A percentile compares a stretch with the other conserved stretches of the same genome.
Evolutionary conservation across 371 early-diverging fungal genomes (phyloP).

Genomic region (Mortierella polycephala): DNA sequence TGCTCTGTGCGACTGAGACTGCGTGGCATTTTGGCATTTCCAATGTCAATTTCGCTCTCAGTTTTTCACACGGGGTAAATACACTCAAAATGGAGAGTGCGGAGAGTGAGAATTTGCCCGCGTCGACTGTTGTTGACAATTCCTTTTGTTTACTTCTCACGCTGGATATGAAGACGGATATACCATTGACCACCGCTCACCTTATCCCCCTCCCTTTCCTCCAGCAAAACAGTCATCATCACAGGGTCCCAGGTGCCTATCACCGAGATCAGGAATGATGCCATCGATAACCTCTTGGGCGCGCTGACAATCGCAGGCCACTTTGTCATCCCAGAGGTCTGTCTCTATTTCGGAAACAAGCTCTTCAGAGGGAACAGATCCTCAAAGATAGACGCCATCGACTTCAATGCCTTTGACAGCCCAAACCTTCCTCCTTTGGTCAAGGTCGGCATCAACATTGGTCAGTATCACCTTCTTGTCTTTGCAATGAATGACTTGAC

Average conservation of each 20-base stretch:
- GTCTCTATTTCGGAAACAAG: slow-evolving; percentile 93
- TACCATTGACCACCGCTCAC: neutral
- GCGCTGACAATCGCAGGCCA: slow-evolving; percentile 94
- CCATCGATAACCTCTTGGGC: slow-evolving; percentile 94
- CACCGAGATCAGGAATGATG: slow-evolving; percentile 97
- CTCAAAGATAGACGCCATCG: slow-evolving; percentile 93
- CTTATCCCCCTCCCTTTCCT: slow-evolving; percentile 2
- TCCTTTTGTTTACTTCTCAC: slow-evolving; percentile 16
- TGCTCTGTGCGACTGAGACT: no score
- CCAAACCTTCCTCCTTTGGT: slow-evolving; percentile 93
- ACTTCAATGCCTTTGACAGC: slow-evolving; percentile 97
- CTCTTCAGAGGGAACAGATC: slow-evolving; percentile 95
- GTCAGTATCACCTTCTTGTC: slow-evolving; percentile 55
- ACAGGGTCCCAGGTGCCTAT: slow-evolving; percentile 97
- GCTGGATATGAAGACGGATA: neutral
- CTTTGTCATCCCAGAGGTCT: slow-evolving; percentile 97
- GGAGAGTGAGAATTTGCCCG: neutral
- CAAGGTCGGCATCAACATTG: slow-evolving; percentile 93
- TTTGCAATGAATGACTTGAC: no score
- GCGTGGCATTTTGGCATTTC: no score
- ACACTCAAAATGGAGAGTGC: no score
- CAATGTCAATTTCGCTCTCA: neutral
- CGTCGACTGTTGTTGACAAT: neutral
- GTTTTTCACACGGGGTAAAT: neutral
- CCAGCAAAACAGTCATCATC: slow-evolving; percentile 94